These are phyloP conservation scores for Penicillium steckii DNA, from an alignment of 495 filamentous ascomycete species.

Conservation along the genomic window DNA sequence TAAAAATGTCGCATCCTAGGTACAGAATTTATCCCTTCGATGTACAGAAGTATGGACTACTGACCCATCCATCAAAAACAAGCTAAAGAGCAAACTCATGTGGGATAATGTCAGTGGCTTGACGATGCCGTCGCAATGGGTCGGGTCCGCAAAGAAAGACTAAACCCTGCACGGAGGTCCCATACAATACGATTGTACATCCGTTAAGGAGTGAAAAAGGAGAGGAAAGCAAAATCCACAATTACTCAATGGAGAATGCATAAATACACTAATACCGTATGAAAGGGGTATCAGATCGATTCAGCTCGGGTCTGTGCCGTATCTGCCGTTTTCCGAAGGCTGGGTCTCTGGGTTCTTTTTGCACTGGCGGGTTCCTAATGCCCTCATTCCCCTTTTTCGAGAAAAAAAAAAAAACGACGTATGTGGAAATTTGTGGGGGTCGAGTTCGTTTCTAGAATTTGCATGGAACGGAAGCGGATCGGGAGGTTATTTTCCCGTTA, in stretches of 20 bases:
- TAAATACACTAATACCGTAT: background rate
- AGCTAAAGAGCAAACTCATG: too few species aligned
- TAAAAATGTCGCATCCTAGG: background rate
- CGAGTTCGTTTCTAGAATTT: too few species aligned
- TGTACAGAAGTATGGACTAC: background rate
- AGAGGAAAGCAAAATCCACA: background rate
- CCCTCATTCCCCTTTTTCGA: too few species aligned
- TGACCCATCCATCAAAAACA: too few species aligned
- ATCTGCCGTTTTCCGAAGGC: background rate
- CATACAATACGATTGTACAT: background rate
- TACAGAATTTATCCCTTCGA: background rate
- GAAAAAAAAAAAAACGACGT: too few species aligned
- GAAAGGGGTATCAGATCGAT: background rate
- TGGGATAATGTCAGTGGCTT: too few species aligned
- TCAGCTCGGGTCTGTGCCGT: background rate
- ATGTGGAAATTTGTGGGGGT: background rate
- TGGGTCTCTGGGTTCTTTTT: background rate
- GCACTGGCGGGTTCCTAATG: too few species aligned
- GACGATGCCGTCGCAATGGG: too few species aligned
- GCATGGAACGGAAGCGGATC: too few species aligned
- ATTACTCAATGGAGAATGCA: background rate
- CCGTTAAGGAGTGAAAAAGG: background rate
- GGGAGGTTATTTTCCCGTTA: too few species aligned
- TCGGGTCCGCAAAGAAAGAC: too few species aligned
- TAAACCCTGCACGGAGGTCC: too few species aligned